Conservation (phyloP, 345 rosid genomes). For the Eucalyptus sp. region DNA sequence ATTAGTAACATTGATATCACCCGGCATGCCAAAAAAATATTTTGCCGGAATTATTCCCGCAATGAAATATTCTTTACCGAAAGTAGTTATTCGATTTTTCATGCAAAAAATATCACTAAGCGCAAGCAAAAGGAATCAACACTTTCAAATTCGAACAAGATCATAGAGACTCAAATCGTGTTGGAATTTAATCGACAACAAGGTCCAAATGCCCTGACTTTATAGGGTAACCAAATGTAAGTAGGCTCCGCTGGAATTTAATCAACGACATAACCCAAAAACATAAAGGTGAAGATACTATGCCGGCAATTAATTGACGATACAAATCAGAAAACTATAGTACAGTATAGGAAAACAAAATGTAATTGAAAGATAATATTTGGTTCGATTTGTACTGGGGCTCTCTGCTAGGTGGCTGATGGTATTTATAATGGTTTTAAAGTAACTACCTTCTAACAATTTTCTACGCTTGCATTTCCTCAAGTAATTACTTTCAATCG, state of each 20-base stretch:
- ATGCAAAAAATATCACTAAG: neutral
- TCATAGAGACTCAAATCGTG: no score
- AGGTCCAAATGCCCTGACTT: neutral
- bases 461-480: neutral
- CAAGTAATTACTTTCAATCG: neutral
- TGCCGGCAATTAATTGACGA: accelerated
- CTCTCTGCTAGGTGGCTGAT: neutral
- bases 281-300: neutral
- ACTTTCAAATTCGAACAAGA: neutral
- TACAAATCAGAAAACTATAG: no score
- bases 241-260: accelerated
- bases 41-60: accelerated
- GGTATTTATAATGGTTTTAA: no score
- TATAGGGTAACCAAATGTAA: neutral
- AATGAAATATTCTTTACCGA: no score
- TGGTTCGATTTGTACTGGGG: neutral
- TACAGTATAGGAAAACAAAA: neutral
- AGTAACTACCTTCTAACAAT: neutral
- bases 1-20: neutral
- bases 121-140: no score
- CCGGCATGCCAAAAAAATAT: neutral
- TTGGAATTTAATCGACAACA: no score
- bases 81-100: neutral
- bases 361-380: neutral
- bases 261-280: neutral